Evolutionary conservation across 2,329 filamentous ascomycete species (phyloP), one percentile per base, ranked within the genome.

Genomic region (Xylariaceae sp.): DNA sequence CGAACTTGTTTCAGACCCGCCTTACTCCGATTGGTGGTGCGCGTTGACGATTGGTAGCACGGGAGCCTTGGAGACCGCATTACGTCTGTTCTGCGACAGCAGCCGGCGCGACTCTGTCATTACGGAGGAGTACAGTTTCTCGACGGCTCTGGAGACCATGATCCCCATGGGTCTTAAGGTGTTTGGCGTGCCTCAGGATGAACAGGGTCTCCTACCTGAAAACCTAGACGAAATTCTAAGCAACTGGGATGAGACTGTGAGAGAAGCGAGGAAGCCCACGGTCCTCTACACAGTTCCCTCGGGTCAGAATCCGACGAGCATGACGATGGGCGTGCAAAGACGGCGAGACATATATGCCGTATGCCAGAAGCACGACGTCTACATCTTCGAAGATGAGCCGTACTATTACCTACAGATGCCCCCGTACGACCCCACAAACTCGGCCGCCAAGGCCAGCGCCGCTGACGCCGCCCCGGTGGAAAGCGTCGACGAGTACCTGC

Each of bases 341-440:
- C 80, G 92, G 56, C 79, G 80, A 64, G 88, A 85, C 18, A 80
- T 96, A 51, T 96, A 96, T 75, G 79, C 79, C 42, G 82, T 96
- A 11, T 89, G 88, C 37, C 87, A 88, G 72, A 91, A 90, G 76
- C 90, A 96, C 74, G 89, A 96, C 70, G 70, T 96, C 47, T 88
- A 84, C 76, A 92, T 97, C 70, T 77, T 96, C 66, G 92, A 97
- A 76, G 92, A 96, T 71, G 92, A 96, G 72, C 92, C 92, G 1
- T 96, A 96, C 77, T 96, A 95, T 76, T 96, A 93, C 77, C 80
- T 96, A 42, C 92, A 96, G 74, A 90, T 92, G 88, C 85, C 89
- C 67, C 85, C 88, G 0, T 93, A 92, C 74, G 80, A 63, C 53
- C 54, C 55, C 30, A 15, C 39, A 15, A 57, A 51, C 18, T 63